These are phyloP conservation scores for Fusarium sp. DNA, from an alignment of 2,329 filamentous ascomycete species.

Conservation along the genomic window DNA sequence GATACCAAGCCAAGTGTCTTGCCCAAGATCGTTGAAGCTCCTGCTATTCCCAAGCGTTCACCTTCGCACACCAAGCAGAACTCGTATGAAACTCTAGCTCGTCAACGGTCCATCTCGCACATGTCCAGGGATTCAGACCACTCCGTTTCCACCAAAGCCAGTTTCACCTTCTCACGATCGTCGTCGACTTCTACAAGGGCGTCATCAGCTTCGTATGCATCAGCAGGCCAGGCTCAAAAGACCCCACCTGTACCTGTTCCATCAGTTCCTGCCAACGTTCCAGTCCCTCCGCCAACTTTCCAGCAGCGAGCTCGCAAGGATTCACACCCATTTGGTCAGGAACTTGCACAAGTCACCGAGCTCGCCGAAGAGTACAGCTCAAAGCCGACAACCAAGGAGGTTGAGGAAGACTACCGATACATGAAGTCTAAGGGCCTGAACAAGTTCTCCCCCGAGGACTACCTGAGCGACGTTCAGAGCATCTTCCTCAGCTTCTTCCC, in stretches of 20 bases:
- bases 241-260: constrained; percentile 51
- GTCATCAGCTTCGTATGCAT: constrained; percentile 60
- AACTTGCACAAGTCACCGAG: constrained; percentile 92
- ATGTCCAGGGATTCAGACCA: constrained; percentile 67
- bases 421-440: constrained; percentile 77
- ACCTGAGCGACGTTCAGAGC: constrained; percentile 82
- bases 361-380: constrained; percentile 88
- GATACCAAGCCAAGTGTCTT: constrained; percentile 56
- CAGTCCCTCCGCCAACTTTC: constrained; percentile 52
- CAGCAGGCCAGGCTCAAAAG: constrained; percentile 50
- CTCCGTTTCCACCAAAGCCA: constrained; percentile 68
- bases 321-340: constrained; percentile 84
- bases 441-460: constrained; percentile 84
- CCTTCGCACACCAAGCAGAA: constrained; percentile 91
- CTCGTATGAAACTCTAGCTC: constrained; percentile 78
- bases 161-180: constrained; percentile 68
- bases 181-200: constrained; percentile 69
- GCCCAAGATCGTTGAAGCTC: constrained; percentile 55
- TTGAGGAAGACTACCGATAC: constrained; percentile 76
- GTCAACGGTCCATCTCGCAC: constrained; percentile 72
- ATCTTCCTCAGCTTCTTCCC: constrained; percentile 74
- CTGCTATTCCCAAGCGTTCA: constrained; percentile 79
- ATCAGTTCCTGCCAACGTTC: constrained; percentile 44
- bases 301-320: constrained; percentile 56
- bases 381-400: constrained; percentile 68